phyloP scores from a whole-genome alignment of 106 monocot species.

The Allium cepa region DNA sequence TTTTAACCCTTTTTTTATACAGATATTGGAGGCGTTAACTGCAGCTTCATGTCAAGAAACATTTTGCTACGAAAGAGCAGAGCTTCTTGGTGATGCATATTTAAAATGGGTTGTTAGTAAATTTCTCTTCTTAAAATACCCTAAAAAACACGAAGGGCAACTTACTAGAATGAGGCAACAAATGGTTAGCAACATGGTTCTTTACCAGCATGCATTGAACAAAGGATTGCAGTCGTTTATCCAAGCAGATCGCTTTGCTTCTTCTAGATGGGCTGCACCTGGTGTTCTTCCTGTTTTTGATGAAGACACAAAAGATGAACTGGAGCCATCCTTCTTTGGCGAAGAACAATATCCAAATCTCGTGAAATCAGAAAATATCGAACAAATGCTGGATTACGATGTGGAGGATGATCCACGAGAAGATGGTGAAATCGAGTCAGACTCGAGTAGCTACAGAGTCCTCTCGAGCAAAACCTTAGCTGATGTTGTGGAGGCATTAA shows the following conservation, averaged over 20 bases:
- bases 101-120: slow-evolving; percentile 99
- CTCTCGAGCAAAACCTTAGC: slow-evolving; percentile 96
- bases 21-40: slow-evolving; percentile 99
- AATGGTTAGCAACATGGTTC: slow-evolving; percentile 96
- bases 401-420: slow-evolving; percentile 44
- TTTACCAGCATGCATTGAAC: slow-evolving; percentile 82
- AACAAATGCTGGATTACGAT: slow-evolving; percentile 56
- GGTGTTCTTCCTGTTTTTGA: slow-evolving; percentile 95
- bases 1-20: slow-evolving; percentile 1
- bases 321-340: slow-evolving; percentile 25
- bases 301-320: slow-evolving; percentile 80
- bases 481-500: slow-evolving; percentile 95
- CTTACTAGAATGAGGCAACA: slow-evolving; percentile 98
- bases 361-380: slow-evolving; percentile 6
- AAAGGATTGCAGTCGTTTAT: slow-evolving; percentile 93
- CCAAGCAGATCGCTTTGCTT: slow-evolving; percentile 91
- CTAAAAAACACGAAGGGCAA: slow-evolving; percentile 96
- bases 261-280: slow-evolving; percentile 95
- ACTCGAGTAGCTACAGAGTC: slow-evolving; percentile 79
- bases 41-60: slow-evolving; percentile 99
- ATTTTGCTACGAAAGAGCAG: slow-evolving; percentile 93
- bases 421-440: slow-evolving; percentile 88
- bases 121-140: slow-evolving; percentile 92
- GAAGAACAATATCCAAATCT: slow-evolving; percentile 24
- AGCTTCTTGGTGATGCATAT: slow-evolving; percentile 96